Conservation (phyloP, 2,329 filamentous ascomycete species). For the Aspergillus persii region DNA sequence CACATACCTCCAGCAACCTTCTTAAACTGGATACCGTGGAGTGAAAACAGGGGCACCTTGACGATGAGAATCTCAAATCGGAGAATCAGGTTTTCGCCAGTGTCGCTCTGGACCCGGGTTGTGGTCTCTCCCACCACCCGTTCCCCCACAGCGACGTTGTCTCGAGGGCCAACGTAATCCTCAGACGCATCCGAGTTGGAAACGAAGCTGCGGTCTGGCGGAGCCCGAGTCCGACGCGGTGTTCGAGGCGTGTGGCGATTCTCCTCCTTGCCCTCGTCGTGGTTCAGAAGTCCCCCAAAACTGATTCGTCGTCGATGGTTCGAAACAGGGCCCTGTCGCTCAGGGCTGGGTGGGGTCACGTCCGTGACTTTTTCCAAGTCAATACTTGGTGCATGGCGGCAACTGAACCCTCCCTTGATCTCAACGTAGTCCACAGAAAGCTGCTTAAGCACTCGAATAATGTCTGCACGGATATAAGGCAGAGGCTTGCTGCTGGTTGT, state of each 20-base stretch:
- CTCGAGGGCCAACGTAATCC: constrained; percentile 60
- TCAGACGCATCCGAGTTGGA: constrained; percentile 85
- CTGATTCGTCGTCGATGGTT: constrained; percentile 77
- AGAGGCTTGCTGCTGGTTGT: constrained; percentile 93
- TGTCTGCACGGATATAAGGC: constrained; percentile 78
- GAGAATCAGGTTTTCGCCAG: constrained; percentile 78
- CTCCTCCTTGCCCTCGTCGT: constrained; percentile 67
- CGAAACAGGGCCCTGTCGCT: constrained; percentile 46
- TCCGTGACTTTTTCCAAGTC: constrained; percentile 74
- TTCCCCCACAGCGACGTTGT: constrained; percentile 50
- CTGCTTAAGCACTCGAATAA: constrained; percentile 83
- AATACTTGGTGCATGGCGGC: constrained; percentile 84
- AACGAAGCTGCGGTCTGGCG: constrained; percentile 67
- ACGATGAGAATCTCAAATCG: constrained; percentile 97
- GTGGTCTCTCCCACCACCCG: constrained; percentile 79
- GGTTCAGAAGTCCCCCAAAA: constrained; percentile 68
- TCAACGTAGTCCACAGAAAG: constrained; percentile 88
- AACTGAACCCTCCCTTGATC: constrained; percentile 91
- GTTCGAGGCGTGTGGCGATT: constrained; percentile 48
- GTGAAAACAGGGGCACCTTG: constrained; percentile 86
- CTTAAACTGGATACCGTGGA: constrained; percentile 98
- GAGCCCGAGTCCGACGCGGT: constrained; percentile 45
- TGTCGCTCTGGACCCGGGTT: constrained; percentile 86
- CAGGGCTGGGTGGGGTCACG: constrained; percentile 56
- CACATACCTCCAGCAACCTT: constrained; percentile 92